Evolutionary conservation across 2,329 filamentous ascomycete genomes (phyloP), one percentile per base, ranked within the genome.

Genomic region (Botrytis hyacinthi): DNA sequence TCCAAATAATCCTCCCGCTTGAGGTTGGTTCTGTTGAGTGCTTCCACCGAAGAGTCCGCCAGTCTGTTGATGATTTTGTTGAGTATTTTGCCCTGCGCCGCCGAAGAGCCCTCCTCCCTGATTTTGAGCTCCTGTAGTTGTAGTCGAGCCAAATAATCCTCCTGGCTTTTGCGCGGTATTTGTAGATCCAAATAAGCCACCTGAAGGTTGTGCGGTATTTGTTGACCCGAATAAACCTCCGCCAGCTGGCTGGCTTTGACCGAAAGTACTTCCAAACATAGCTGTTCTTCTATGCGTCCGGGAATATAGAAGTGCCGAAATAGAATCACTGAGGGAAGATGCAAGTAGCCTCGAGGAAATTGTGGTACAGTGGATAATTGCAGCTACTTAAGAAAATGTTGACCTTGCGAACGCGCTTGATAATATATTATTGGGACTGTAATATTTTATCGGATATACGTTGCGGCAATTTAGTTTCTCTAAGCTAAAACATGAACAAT

Each of bases 101-200:
- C 76, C 74, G 74, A 79, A 78, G 37, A 78, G 29, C 8, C 72
- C 67, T 61, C 40, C 71, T 61, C 66, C 63, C 35, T 70, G 57
- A 48, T 73, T 70, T 66, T 81, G 73, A 44, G 63, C 79, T 74
- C 83, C 82, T 71, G 81, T 78, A 54, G 76, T 81, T 57, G 84
- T 65, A 29, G 66, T 68, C n/a, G 66, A 68, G 37, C 66, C 84
- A 74, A 87, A 86, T 9, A 86, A 62, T 61, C 82, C 81, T 51
- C 72, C 73, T 42, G 71, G 61, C 66, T 75, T 75, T 74, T 79
- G 78, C 70, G 72, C 26, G 61, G 70, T 63, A 66, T 57, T 72
- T 35, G 66, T 51, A 20, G 73, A 69, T 32, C 76, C 76, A 71
- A 78, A 78, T 29, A 76, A 74, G 42, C 71, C 70, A 40, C 75